These are phyloP conservation scores for Ceratocystis destructans DNA, from an alignment of 2,329 filamentous ascomycete species.

Conservation along the genomic window DNA sequence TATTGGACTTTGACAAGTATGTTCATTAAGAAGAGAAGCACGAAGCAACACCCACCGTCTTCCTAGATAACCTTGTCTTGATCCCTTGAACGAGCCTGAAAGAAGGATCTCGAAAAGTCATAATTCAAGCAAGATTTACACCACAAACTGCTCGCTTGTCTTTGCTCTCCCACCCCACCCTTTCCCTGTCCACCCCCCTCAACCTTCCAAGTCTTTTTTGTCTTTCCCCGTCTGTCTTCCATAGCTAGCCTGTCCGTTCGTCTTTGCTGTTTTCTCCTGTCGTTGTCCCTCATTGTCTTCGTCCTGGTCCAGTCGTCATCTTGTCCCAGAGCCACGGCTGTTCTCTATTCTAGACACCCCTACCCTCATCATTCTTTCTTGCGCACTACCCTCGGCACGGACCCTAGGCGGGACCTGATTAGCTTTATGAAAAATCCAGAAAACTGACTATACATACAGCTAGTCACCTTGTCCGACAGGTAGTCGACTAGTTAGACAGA, in stretches of 20 bases:
- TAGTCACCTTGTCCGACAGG: background rate
- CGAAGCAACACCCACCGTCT: background rate
- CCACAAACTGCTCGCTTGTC: background rate
- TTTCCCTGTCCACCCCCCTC: background rate
- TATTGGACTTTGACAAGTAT: background rate
- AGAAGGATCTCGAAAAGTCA: background rate
- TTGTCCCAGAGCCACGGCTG: constrained; percentile 6
- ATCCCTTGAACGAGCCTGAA: background rate
- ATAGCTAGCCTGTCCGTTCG: background rate
- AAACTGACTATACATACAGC: background rate
- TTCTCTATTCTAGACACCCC: background rate
- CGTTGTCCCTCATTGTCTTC: background rate
- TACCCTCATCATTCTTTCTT: background rate
- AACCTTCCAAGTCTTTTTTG: background rate
- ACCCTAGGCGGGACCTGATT: background rate
- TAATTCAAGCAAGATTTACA: background rate
- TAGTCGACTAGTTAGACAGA: background rate
- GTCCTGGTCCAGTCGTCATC: constrained; percentile 1
- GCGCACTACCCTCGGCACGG: background rate
- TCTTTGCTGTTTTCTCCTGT: background rate
- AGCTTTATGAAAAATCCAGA: background rate
- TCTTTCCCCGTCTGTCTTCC: background rate
- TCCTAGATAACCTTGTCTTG: background rate
- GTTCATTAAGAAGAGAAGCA: background rate
- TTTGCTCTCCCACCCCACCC: background rate